Base-by-base conservation (phyloP, 179 eudicot species). In the Sideroxylon spinosum region DNA sequence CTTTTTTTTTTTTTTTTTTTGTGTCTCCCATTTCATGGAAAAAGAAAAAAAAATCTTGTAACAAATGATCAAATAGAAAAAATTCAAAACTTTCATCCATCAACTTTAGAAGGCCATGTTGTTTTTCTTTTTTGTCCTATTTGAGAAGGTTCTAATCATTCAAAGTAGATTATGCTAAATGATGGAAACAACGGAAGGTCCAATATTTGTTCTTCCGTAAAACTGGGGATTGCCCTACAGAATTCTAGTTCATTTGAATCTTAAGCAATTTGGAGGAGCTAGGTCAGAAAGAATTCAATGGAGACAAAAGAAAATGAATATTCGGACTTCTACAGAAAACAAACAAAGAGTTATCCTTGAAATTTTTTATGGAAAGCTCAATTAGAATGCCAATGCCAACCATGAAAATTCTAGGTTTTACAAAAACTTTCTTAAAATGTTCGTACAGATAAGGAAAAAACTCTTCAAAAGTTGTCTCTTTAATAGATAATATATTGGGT, bases 391-490 rank as follows among this genome's bases (percentile, higher is more conserved):
- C 87, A 52, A 78, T 71, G 14, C 87, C 86, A 65, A 80, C 79
- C 63, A 88, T 84, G 90, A 88, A 88, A 76, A 86, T 84, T 87
- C 74, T 86, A 1, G 78, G 87, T 88, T 70, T 86, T 88, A 16
- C 86, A 84, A 77, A 84, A 88, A 78, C 63, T 84, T 48, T 46
- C 83, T 44, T 85, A 87, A 1, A 80, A 68, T 65, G 79, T 81
- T 55, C 79, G 90, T 12, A 53, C 83, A 0, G 88, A 88, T 76
- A 88, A 87, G n/a, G 90, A 88, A 88, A 70, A 88, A 88, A 56
- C 87, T 88, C 72, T 88, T 88, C 80, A 87, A 88, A 48, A 86
- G 82, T 81, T 88, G 88, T 88, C 86, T 88, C 65, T 82, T 84
- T 65, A 82, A 71, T 64, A 88, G 83, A 76, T 87, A 88, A 88